Percentiles rank a stretch among this genome's conserved stretches.
Conservation (phyloP, 441 rosid species). For the Dalechampia spathulata region DNA sequence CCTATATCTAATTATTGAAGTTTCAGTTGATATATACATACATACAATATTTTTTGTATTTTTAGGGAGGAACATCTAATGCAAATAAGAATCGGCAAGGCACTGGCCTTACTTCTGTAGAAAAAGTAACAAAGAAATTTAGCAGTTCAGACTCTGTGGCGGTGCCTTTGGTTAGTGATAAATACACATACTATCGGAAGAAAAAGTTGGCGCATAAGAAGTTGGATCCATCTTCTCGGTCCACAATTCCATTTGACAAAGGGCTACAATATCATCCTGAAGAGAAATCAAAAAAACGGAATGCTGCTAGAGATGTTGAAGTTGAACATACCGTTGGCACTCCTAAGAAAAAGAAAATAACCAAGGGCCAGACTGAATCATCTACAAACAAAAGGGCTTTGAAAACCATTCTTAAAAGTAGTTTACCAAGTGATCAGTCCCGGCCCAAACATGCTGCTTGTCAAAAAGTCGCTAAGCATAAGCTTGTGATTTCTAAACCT, state of each 20-base stretch:
- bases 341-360: conserved; percentile 30
- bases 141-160: conserved; percentile 14
- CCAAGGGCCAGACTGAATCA: conserved; percentile 26
- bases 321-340: conserved; percentile 16
- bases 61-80: conserved; percentile 27
- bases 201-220: conserved; percentile 40
- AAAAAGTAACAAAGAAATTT: conserved; percentile 24
- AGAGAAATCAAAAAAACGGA: conserved; percentile 37
- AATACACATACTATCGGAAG: conserved; percentile 46
- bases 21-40: not conserved
- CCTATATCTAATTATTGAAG: too few relatives aligned
- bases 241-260: conserved; percentile 19
- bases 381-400: conserved; percentile 23
- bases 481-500: conserved; percentile 24
- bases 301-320: conserved; percentile 15
- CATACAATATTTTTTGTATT: conserved; percentile 10
- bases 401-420: conserved; percentile 25
- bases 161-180: conserved; percentile 28
- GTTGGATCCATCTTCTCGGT: conserved; percentile 32
- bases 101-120: conserved; percentile 2
- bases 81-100: conserved; percentile 14
- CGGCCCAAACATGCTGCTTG: conserved; percentile 26
- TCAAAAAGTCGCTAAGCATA: conserved; percentile 29
- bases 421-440: conserved; percentile 20
- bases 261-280: conserved; percentile 21